Evolutionary conservation across 495 filamentous ascomycete species (phyloP).

Genomic region (Saxophila tyrrhenica): DNA sequence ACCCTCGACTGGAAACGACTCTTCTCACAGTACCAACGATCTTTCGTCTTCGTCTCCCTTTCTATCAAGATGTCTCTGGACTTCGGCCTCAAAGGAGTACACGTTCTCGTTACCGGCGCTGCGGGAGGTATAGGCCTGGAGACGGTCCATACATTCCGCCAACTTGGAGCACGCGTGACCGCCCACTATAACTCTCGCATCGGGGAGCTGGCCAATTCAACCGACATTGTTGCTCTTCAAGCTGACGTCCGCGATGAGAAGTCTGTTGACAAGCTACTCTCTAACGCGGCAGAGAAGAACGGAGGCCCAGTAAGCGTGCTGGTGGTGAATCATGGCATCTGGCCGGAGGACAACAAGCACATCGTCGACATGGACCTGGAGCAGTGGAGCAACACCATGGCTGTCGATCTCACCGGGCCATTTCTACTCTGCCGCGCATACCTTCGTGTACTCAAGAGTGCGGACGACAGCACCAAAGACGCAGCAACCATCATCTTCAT

Average conservation of each 20-base stretch:
- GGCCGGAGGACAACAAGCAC: constrained; percentile 8
- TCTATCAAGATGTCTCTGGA: constrained; percentile 16
- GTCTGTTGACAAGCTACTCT: constrained; percentile 2
- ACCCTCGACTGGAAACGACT: no score
- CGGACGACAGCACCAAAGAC: neutral
- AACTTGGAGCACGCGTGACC: constrained; percentile 14
- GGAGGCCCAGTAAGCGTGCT: constrained; percentile 11
- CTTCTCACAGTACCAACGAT: no score
- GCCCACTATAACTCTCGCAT: constrained; percentile 14
- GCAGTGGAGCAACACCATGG: constrained; percentile 19
- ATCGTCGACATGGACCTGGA: constrained; percentile 15
- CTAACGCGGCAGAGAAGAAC: constrained; percentile 7
- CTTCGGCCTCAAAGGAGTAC: constrained; percentile 12
- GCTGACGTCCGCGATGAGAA: constrained; percentile 18
- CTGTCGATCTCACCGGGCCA: constrained; percentile 15
- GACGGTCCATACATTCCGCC: constrained; percentile 6
- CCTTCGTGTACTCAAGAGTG: constrained; percentile 3
- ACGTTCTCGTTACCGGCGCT: constrained; percentile 13
- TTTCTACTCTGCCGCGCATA: constrained; percentile 14
- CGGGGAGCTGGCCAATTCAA: constrained; percentile 4
- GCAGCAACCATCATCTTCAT: constrained; percentile 16
- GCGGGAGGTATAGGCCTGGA: constrained; percentile 18
- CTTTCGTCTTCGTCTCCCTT: no score
- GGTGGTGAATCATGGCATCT: constrained; percentile 18
- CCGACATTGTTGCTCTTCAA: constrained; percentile 3